Percentiles rank a stretch among this genome's conserved stretches.
Conservation (phyloP, 2,329 filamentous ascomycete genomes). For the Emergomyces orientalis region DNA sequence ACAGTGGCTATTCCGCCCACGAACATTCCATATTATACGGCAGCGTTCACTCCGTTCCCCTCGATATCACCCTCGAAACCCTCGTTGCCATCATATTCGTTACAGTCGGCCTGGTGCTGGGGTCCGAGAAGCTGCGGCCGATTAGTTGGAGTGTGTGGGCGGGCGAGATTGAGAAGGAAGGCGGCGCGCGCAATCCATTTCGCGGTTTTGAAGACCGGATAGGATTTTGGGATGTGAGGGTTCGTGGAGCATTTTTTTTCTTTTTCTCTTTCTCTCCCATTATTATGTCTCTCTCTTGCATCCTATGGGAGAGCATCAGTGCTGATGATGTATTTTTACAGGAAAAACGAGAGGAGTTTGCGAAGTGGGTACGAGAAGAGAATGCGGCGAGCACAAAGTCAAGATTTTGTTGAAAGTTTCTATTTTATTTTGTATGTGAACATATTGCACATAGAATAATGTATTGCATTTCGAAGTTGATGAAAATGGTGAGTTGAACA, state of each 20-base stretch:
- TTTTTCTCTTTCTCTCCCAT: conserved; percentile 6
- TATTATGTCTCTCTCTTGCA: conserved; percentile 1
- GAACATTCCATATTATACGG: conserved; percentile 73
- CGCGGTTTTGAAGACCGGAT: conserved; percentile 65
- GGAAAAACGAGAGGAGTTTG: conserved; percentile 65
- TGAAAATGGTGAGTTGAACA: background rate
- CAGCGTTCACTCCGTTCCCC: conserved; percentile 53
- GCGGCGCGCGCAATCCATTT: conserved; percentile 68
- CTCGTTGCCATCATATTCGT: conserved; percentile 69
- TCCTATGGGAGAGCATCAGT: conserved; percentile 10
- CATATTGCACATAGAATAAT: background rate
- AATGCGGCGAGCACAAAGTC: conserved; percentile 21
- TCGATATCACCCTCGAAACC: conserved; percentile 83
- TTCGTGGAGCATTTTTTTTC: conserved; percentile 31
- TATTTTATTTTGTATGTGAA: background rate
- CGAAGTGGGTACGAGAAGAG: conserved; percentile 54
- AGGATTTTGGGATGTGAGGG: conserved; percentile 81
- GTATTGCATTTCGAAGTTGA: background rate
- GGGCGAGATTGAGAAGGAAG: conserved; percentile 60
- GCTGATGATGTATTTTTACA: conserved; percentile 20
- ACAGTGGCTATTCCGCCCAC: conserved; percentile 89
- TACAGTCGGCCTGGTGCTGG: conserved; percentile 71
- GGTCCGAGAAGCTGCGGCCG: conserved; percentile 68
- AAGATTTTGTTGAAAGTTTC: background rate
- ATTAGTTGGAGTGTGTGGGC: conserved; percentile 77